Evolutionary conservation across 805 yeast species (phyloP), one percentile per base, ranked within the genome.

Genomic region (Lipomyces starkeyi): DNA sequence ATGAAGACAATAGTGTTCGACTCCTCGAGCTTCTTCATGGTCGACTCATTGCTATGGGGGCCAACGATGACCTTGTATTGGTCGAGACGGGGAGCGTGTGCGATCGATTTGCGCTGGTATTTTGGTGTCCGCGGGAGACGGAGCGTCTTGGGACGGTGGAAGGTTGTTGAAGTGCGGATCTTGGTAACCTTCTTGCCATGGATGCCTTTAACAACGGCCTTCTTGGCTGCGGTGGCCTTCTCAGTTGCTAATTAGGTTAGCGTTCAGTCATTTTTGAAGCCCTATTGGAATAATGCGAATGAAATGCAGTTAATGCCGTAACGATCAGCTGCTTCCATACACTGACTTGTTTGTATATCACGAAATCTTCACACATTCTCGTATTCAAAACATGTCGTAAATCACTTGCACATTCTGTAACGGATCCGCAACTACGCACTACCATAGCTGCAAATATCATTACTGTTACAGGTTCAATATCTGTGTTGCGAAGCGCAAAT

Each of bases 11-110:
- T 89, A 80, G 97, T 95, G 96, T 95, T 95, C 86, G 97, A 92
- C 82, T 93, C 97, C 88, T 95, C 99, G 81, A 95, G 97, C 88
- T 92, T 91, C 91, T 95, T 94, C 91, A 95, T 93, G 81, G 99
- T 97, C 77, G 97, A 91, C 88, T 95, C 99, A 78, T 97, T 88
- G 83, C 94, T 94, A 84, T 94, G 88, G 86, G 98, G 98, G 78
- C 91, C 86, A 83, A 91, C 90, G 81, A 95, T 88, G 81, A 93
- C 85, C 86, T 91, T 92, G 95, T 91, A 90, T 80, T 96, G 91
- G 83, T 95, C 99, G 81, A 91, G 83, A 88, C 98, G 95, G 85
- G 90, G 88, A 89, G 89, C 90, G 87, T 95, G 98, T 81, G 98
- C 97, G 79, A 95, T 97, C 78, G 97, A 83, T 88, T 92, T 95